Conservation (phyloP, 2,329 filamentous ascomycete genomes). For the Microsporum audouinii region DNA sequence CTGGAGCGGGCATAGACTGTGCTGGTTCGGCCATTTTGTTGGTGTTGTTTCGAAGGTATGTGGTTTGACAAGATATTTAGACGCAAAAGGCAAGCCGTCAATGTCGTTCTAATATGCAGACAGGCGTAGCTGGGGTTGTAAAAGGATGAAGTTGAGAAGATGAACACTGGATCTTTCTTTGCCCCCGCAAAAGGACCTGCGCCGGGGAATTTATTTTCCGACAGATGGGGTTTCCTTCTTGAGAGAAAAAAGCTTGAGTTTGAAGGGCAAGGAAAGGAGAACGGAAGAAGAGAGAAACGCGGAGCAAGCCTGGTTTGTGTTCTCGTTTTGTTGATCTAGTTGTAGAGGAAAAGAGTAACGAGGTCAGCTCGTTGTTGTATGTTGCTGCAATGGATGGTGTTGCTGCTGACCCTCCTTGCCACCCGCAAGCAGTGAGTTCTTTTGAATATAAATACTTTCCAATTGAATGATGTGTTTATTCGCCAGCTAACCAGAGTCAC, state of each 20-base stretch:
- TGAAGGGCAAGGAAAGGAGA: neutral
- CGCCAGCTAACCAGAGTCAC: constrained; percentile 6
- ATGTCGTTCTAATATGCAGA: neutral
- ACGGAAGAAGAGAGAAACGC: neutral
- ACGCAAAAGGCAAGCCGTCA: neutral
- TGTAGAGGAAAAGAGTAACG: too few relatives aligned
- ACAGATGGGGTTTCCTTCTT: neutral
- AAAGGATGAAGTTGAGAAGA: neutral
- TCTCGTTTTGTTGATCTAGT: too few relatives aligned
- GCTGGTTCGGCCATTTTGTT: constrained; percentile 1
- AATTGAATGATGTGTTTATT: neutral
- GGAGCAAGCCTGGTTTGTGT: too few relatives aligned
- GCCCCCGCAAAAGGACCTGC: neutral
- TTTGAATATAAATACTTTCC: neutral
- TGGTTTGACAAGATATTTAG: neutral
- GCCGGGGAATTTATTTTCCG: neutral
- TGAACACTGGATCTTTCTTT: neutral
- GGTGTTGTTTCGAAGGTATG: neutral
- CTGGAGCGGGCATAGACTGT: constrained; percentile 26
- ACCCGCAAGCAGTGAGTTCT: constrained; percentile 62
- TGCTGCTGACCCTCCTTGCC: constrained; percentile 63
- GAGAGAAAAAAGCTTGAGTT: neutral
- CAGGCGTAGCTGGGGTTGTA: constrained; percentile 1
- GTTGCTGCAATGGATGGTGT: neutral
- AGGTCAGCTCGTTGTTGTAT: neutral